phyloP scores from a whole-genome alignment of 2,329 filamentous ascomycete species.

The Rutstroemia sp. region DNA sequence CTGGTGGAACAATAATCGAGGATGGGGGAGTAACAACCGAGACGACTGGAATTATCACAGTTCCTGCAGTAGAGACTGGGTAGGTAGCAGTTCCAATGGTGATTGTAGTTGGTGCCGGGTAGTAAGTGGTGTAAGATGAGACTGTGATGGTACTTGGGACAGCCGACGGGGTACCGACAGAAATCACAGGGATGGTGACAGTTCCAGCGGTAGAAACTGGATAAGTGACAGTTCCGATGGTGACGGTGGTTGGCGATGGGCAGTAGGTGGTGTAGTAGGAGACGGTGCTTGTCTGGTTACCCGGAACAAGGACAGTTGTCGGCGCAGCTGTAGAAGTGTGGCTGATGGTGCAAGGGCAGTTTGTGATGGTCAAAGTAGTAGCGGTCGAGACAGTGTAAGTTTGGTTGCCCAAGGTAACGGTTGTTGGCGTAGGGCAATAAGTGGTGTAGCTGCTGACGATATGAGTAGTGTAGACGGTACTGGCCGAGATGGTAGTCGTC shows the following conservation, averaged over 20 bases:
- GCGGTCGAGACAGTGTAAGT: constrained; percentile 13
- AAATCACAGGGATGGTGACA: constrained; percentile 9
- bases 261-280: constrained; percentile 7
- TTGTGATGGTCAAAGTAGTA: constrained; percentile 7
- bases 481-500: background rate
- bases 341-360: background rate
- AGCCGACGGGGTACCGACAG: background rate
- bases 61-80: constrained; percentile 12
- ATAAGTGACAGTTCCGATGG: constrained; percentile 18
- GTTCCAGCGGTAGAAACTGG: constrained; percentile 11
- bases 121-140: constrained; percentile 3
- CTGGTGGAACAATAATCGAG: background rate
- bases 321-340: constrained; percentile 12
- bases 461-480: constrained; percentile 6
- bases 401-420: constrained; percentile 13
- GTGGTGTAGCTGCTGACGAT: constrained; percentile 10
- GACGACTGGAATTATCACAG: constrained; percentile 14
- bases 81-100: constrained; percentile 19
- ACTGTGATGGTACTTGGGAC: constrained; percentile 3
- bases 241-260: constrained; percentile 13
- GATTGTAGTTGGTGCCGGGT: constrained; percentile 11
- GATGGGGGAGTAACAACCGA: background rate
- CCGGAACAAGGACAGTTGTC: constrained; percentile 10
- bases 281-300: background rate
- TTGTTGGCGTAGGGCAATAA: constrained; percentile 14